Conservation (phyloP, 768 basidiomycete species). For the Lactarius akahatsu region DNA sequence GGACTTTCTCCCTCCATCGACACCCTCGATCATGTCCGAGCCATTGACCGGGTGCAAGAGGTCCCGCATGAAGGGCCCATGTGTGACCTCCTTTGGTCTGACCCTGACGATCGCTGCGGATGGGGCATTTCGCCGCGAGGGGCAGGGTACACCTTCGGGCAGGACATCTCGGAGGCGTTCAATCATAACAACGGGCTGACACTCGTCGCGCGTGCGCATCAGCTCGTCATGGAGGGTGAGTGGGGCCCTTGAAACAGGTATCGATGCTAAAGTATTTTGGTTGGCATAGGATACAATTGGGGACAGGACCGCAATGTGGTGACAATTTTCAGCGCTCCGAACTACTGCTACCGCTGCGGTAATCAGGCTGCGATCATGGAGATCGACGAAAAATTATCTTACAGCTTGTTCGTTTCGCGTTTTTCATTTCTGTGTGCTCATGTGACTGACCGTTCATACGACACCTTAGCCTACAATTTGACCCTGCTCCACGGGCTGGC, state of each 20-base stretch:
- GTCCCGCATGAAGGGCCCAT: slow-evolving; percentile 99
- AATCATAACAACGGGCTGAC: slow-evolving; percentile 99
- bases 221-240: slow-evolving; percentile 95
- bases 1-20: slow-evolving; percentile 98
- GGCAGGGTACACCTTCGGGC: slow-evolving; percentile 98
- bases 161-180: slow-evolving; percentile 98
- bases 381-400: slow-evolving; percentile 97
- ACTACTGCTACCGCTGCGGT: slow-evolving; percentile 99
- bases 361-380: slow-evolving; percentile 99
- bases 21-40: slow-evolving; percentile 98
- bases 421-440: slow-evolving; percentile 11
- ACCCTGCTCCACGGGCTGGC: slow-evolving; percentile 97
- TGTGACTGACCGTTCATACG: slow-evolving; percentile 17
- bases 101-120: slow-evolving; percentile 98
- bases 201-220: slow-evolving; percentile 90
- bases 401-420: slow-evolving; percentile 73
- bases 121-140: slow-evolving; percentile 99
- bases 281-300: slow-evolving; percentile 80
- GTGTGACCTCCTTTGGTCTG: slow-evolving; percentile 99
- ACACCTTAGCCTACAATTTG: slow-evolving; percentile 88
- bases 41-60: slow-evolving; percentile 98
- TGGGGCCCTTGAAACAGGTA: slow-evolving; percentile 22
- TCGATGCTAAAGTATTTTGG: not conserved
- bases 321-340: slow-evolving; percentile 99
- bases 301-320: slow-evolving; percentile 99